phyloP scores from a whole-genome alignment of 2,329 filamentous ascomycete genomes.

The Cladosporium austrohemisphaericum region DNA sequence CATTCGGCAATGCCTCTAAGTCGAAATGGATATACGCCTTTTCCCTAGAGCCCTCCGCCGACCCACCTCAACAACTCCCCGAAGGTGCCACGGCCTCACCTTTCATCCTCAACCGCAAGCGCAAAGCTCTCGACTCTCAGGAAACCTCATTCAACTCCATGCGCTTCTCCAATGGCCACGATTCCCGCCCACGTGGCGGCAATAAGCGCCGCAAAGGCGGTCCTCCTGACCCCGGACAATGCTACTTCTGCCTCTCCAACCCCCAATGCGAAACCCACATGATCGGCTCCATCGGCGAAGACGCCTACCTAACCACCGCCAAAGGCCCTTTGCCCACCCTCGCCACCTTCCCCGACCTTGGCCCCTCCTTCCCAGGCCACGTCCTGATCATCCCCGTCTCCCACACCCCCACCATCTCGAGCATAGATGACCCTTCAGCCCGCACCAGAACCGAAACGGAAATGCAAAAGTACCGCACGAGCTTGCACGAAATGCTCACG shows the following conservation, averaged over 20 bases:
- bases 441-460: conserved; percentile 64
- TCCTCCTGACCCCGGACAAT: conserved; percentile 61
- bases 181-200: conserved; percentile 31
- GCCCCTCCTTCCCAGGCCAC: conserved; percentile 66
- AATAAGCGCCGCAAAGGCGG: conserved; percentile 39
- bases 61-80: conserved; percentile 60
- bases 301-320: conserved; percentile 83
- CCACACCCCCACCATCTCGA: conserved; percentile 71
- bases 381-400: conserved; percentile 86
- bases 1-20: conserved; percentile 70
- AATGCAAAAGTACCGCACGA: conserved; percentile 75
- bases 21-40: conserved; percentile 75
- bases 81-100: conserved; percentile 72
- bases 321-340: conserved; percentile 80
- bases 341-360: conserved; percentile 66
- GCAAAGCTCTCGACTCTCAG: conserved; percentile 34
- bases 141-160: conserved; percentile 29
- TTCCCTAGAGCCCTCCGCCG: conserved; percentile 59
- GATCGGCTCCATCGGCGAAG: conserved; percentile 81
- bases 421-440: conserved; percentile 55
- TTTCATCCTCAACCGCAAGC: conserved; percentile 57
- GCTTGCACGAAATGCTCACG: conserved; percentile 73
- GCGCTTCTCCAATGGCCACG: conserved; percentile 51
- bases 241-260: conserved; percentile 95
- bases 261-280: conserved; percentile 80